Evolutionary conservation across 1,284 basidiomycete genomes (phyloP).

Genomic region (Puccinia triticina): DNA sequence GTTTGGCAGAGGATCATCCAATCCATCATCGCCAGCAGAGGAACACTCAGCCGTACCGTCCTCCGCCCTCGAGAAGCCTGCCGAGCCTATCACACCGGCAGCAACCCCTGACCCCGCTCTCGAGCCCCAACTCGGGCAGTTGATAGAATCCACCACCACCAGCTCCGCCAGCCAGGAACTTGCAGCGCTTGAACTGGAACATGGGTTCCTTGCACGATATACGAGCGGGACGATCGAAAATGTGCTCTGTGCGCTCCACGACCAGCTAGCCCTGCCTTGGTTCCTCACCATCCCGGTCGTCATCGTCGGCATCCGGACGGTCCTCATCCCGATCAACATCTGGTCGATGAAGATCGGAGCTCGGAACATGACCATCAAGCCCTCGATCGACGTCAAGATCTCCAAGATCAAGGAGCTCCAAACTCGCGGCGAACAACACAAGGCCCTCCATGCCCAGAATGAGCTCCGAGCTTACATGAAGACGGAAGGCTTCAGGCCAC

Average conservation of each 20-base stretch:
- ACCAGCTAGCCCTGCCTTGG: conserved; percentile 33
- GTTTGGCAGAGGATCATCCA: conserved; percentile 12
- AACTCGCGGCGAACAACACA: conserved; percentile 21
- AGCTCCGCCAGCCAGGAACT: conserved; percentile 33
- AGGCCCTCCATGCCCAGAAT: conserved; percentile 28
- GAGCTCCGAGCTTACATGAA: conserved; percentile 40
- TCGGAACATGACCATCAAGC: conserved; percentile 29
- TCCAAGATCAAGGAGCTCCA: conserved; percentile 32
- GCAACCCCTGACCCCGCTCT: conserved; percentile 20
- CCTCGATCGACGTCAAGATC: conserved; percentile 28
- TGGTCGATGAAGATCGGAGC: conserved; percentile 41
- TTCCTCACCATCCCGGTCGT: conserved; percentile 33
- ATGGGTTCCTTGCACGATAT: conserved; percentile 33
- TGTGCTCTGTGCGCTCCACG: conserved; percentile 24
- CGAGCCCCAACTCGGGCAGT: background rate
- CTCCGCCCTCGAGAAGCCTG: background rate
- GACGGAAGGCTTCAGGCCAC: conserved; percentile 34
- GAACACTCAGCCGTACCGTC: background rate
- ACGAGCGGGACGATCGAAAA: conserved; percentile 32
- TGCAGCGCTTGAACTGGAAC: conserved; percentile 31
- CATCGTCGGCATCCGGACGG: conserved; percentile 32
- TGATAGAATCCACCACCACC: background rate
- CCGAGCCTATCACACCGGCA: background rate
- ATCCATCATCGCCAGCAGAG: background rate
- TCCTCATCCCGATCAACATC: conserved; percentile 38